A percentile compares a stretch with the other conserved stretches of the same genome.
Evolutionary conservation across 1,284 basidiomycete species (phyloP).

Genomic region (Chondrostereum purpureum): DNA sequence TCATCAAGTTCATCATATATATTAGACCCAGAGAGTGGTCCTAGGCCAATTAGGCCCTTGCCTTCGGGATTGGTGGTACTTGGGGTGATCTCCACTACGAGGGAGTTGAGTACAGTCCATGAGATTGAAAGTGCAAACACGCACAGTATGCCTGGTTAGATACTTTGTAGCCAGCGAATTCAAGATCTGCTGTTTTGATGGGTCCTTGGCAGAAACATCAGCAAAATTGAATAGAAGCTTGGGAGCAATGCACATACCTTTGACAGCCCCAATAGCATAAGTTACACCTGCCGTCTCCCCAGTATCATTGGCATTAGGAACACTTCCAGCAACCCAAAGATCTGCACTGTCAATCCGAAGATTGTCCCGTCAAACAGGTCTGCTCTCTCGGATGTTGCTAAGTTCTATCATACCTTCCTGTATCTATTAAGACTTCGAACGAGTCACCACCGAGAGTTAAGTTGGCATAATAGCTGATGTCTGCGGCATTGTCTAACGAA

Average conservation of each 20-base stretch:
- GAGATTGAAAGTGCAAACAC: slow-evolving; percentile 22
- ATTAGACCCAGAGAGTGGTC: slow-evolving; percentile 41
- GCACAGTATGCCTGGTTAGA: slow-evolving; percentile 58
- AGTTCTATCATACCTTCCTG: slow-evolving; percentile 50
- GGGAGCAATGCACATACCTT: slow-evolving; percentile 32
- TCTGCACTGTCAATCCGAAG: slow-evolving; percentile 38
- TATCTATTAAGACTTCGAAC: slow-evolving; percentile 54
- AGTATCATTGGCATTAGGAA: slow-evolving; percentile 36
- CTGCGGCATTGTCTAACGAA: slow-evolving; percentile 16
- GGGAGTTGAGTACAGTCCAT: slow-evolving; percentile 11
- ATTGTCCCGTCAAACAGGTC: no score
- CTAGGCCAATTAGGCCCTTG: slow-evolving; percentile 44
- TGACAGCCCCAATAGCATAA: slow-evolving; percentile 45
- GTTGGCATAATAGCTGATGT: slow-evolving; percentile 41
- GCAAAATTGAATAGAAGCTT: no score
- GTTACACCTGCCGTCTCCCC: slow-evolving; percentile 35
- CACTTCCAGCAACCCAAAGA: slow-evolving; percentile 48
- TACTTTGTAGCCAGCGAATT: slow-evolving; percentile 49
- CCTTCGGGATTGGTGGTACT: slow-evolving; percentile 24
- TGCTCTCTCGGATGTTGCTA: neutral
- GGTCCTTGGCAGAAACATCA: slow-evolving; percentile 25
- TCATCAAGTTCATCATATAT: slow-evolving; percentile 23
- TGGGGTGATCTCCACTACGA: slow-evolving; percentile 30
- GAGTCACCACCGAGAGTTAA: slow-evolving; percentile 42
- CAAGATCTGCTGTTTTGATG: slow-evolving; percentile 45